Evolutionary conservation across 768 basidiomycete genomes (phyloP), one percentile per base, ranked within the genome.

Genomic region (Cubamyces sp.): DNA sequence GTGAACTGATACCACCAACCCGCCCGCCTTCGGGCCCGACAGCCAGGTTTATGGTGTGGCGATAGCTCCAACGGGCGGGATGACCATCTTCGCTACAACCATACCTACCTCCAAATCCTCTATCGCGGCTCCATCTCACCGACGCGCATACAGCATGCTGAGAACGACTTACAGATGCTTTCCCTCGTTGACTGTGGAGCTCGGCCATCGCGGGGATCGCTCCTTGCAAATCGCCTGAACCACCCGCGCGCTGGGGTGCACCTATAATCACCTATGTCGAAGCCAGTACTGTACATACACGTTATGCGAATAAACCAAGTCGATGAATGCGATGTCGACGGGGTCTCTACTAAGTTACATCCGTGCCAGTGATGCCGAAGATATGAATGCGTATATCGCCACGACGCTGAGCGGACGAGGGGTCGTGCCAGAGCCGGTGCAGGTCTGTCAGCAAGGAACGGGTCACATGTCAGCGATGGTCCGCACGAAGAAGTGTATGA

Each of bases 281-380:
- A 9, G 46, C 19, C 12, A 14, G 18, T 49, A 26, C 28, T 54
- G 50, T 57, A 63, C 57, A 54, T 57, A 57, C 61, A 57, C 51
- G 46, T 52, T 42, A 62, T 63, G 62, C 57, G 43, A 63, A 63
- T 63, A 41, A 54, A 50, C 23, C 51, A 9, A 42, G 62, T 58
- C 51, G 56, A 48, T 58, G 56, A 48, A 43, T 54, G 57, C 43
- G 34, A 45, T 57, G 55, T 41, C 28, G 34, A 46, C 54, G 56
- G 43, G 30, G 37, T 51, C 42, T 63, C 62, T 63, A 63, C 26
- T 62, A 63, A 54, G 62, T 43, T 63, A 63, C 62, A 63, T 63
- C 37, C 52, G 34, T 42, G 37, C 16, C 47, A 26, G 16, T 40
- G 48, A 49, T 47, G 50, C 51, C 48, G 15, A 50, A 21, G 37